phyloP scores from a whole-genome alignment of 2,329 filamentous ascomycete species.

The Leptographium flavum region DNA sequence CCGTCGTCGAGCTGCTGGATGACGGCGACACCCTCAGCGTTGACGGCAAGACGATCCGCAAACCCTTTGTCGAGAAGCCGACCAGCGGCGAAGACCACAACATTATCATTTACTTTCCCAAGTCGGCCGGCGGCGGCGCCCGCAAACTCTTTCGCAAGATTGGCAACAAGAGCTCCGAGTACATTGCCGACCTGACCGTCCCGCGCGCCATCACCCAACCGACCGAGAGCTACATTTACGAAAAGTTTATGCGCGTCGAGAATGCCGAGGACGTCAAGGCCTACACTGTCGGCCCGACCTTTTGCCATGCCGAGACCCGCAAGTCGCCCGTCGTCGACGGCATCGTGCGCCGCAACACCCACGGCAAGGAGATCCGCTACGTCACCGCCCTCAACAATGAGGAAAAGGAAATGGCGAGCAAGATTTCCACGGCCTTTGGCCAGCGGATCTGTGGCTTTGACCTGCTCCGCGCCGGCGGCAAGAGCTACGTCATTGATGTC shows the following conservation, averaged over 20 bases:
- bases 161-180: constrained; percentile 98
- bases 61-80: constrained; percentile 96
- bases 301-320: constrained; percentile 91
- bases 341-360: constrained; percentile 86
- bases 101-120: constrained; percentile 93
- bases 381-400: constrained; percentile 71
- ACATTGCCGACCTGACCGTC: constrained; percentile 58
- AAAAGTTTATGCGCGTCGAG: constrained; percentile 91
- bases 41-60: constrained; percentile 67
- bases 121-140: constrained; percentile 73
- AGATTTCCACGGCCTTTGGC: constrained; percentile 82
- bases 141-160: constrained; percentile 91
- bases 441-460: constrained; percentile 96
- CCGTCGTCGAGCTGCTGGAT: constrained; percentile 73
- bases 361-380: constrained; percentile 93
- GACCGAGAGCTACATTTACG: constrained; percentile 81
- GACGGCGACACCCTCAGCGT: constrained; percentile 79
- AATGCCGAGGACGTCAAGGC: constrained; percentile 98
- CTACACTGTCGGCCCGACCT: constrained; percentile 85
- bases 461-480: constrained; percentile 70
- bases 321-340: constrained; percentile 97
- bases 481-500: constrained; percentile 96
- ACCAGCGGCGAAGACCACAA: constrained; percentile 98
- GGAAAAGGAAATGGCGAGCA: constrained; percentile 75
- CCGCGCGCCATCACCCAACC: constrained; percentile 74